Evolutionary conservation across 1,284 basidiomycete species (phyloP), one percentile per base, ranked within the genome.

Genomic region (Irpex rosettiformis): DNA sequence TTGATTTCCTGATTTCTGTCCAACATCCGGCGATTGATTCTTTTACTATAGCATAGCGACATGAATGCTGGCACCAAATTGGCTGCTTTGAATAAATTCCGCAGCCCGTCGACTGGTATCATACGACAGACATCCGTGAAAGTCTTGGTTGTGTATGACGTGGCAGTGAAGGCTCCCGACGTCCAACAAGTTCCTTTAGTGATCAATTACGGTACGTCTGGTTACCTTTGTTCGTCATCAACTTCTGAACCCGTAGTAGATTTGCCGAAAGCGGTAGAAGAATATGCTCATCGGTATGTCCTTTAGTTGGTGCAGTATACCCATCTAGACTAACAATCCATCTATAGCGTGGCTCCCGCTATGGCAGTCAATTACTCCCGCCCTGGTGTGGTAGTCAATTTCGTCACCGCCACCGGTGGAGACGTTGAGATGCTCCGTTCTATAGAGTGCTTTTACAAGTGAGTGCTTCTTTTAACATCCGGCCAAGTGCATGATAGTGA

Each of bases 371-470:
- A 80, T 70, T 90, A 91, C 69, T 82, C 84, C 49, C 86, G 92
- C 58, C 88, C 93, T 56, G 93, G 93, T 54, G 93, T 97, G 45
- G 84, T 97, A 62, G 83, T 97, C 69, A 96, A 96, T 70, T 96
- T 97, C 68, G 95, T 98, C 60, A 97, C 96, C 59, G 95, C 95
- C 48, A 94, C 94, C 1, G 95, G 95, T 33, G 95, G 95, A 49
- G 95, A 98, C 71, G 94, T 98, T 52, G 95, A 98, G 78, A 97
- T 97, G 95, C 79, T 98, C 64, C 85, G 95, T 69, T 94, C 92
- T 66, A 96, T 97, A 78, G 95, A 98, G 79, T 96, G 94, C 81
- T 94, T 94, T 75, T 96, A 95, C 81, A 93, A 94, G 84, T 95
- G 66, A 62, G 76, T 64, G 18, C 18, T 28, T 11, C 6, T 10